A percentile compares a stretch with the other conserved stretches of the same genome.
Evolutionary conservation across 345 rosid genomes (phyloP).

Genomic region (Moringa oleifera): DNA sequence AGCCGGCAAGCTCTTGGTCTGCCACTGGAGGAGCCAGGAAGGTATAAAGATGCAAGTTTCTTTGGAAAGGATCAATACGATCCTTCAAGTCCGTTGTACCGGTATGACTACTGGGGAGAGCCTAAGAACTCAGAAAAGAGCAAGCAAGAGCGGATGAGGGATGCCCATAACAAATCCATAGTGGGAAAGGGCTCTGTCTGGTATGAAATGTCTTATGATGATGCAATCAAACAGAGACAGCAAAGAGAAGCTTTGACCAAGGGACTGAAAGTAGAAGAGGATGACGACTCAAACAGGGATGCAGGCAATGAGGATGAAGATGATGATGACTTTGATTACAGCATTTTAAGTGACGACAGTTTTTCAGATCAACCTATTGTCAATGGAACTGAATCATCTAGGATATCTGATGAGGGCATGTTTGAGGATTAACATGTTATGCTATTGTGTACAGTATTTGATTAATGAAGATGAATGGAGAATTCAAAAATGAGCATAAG

Average conservation of each 20-base stretch:
- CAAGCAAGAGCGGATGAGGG: constrained; percentile 60
- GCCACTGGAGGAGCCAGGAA: constrained; percentile 95
- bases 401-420: constrained; percentile 40
- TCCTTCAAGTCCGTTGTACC: constrained; percentile 69
- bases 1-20: constrained; percentile 84
- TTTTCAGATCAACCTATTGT: constrained; percentile 57
- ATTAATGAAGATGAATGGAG: background rate
- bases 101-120: constrained; percentile 95
- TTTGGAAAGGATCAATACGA: constrained; percentile 89
- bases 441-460: background rate
- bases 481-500: no score
- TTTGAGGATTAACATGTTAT: background rate
- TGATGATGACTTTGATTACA: constrained; percentile 57
- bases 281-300: constrained; percentile 23
- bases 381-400: constrained; percentile 70
- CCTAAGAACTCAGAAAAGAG: constrained; percentile 90
- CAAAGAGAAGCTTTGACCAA: constrained; percentile 46
- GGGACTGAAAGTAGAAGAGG: constrained; percentile 15
- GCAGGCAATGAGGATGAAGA: constrained; percentile 33
- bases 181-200: constrained; percentile 80
- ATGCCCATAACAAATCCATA: constrained; percentile 72
- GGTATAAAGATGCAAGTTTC: constrained; percentile 67
- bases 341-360: constrained; percentile 51
- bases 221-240: constrained; percentile 52
- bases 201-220: constrained; percentile 84